Evolutionary conservation across 2,329 filamentous ascomycete species (phyloP), one percentile per base, ranked within the genome.

Genomic region (Aureobasidium sp.): DNA sequence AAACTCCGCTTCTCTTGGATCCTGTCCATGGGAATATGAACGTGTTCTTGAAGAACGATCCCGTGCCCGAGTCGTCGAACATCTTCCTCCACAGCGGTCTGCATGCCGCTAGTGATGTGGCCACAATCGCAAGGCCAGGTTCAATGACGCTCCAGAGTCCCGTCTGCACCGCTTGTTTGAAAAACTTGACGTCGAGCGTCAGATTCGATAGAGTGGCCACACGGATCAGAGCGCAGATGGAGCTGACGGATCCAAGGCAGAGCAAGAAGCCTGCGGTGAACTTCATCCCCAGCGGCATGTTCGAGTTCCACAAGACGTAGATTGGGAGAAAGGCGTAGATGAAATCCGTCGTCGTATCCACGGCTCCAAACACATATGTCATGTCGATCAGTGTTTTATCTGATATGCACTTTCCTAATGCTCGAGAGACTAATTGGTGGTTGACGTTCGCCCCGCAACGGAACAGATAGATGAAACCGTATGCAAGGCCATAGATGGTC

Each of bases 211-310:
- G 64, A 38, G 65, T 67, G 2, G 49, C 29, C 19, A 69, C 63
- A 17, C 67, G 64, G 10, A 69, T 59, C 29, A 69, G 29, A 19
- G 65, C 65, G 21, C 66, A 63, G 11, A 67, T 62, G 42, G 66
- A 67, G 13, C 66, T 68, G 23, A 63, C 60, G 43, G 63, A 64
- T 21, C 73, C 77, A 17, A 78, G 66, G 4, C 70, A 67, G 49
- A 78, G 69, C 43, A 78, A 67, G 2, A 73, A 60, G 21, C 70
- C 67, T 0, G 77, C 74, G 1, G 74, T 74, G 21, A 74, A 49
- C 62, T 77, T 78, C 45, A 74, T 71, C 7, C 69, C 68, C n/a
- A 63, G 61, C 33, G 74, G 73, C 68, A 78, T 74, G 47, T 75
- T 70, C 6, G 75, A 68, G 23, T 73, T 71, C 65, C 70, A 73